Conservation (phyloP, 2,329 filamentous ascomycete species). For the Mycocentrospora acerina region DNA sequence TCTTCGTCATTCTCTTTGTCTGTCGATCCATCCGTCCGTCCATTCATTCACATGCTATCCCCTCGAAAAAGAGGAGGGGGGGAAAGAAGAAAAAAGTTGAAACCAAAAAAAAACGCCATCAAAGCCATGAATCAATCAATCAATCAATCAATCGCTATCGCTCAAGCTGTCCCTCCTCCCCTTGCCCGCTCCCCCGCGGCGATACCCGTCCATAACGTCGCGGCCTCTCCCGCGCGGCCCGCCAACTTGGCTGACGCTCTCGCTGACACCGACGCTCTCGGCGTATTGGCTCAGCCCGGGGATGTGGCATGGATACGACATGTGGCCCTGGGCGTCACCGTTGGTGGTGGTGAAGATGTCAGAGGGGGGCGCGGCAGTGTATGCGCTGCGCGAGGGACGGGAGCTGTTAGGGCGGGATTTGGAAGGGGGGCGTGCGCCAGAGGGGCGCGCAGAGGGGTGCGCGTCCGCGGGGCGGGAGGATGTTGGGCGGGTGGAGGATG, state of each 20-base stretch:
- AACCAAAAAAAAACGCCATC: conserved; percentile 10
- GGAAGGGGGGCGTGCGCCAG: conserved; percentile 32
- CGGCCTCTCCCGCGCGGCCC: conserved; percentile 35
- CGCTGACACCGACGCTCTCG: conserved; percentile 36
- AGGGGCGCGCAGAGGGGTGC: conserved; percentile 14
- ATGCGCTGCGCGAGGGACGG: conserved; percentile 29
- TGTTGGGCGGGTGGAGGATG: too few species aligned
- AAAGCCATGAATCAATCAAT: background rate
- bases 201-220: conserved; percentile 47
- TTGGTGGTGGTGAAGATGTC: conserved; percentile 45
- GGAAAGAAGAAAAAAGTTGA: too few species aligned
- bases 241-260: conserved; percentile 45
- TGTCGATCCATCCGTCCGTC: too few species aligned
- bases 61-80: too few species aligned
- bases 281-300: conserved; percentile 50
- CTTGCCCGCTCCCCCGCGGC: conserved; percentile 42
- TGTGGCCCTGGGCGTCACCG: conserved; percentile 49
- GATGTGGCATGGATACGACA: conserved; percentile 59
- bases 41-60: too few species aligned
- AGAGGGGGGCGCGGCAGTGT: conserved; percentile 15
- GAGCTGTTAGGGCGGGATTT: conserved; percentile 38
- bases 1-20: too few species aligned
- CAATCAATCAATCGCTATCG: conserved; percentile 49
- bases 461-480: conserved; percentile 7
- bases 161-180: conserved; percentile 55